phyloP scores from a whole-genome alignment of 768 basidiomycete species.

The Boletus rubescentipes region DNA sequence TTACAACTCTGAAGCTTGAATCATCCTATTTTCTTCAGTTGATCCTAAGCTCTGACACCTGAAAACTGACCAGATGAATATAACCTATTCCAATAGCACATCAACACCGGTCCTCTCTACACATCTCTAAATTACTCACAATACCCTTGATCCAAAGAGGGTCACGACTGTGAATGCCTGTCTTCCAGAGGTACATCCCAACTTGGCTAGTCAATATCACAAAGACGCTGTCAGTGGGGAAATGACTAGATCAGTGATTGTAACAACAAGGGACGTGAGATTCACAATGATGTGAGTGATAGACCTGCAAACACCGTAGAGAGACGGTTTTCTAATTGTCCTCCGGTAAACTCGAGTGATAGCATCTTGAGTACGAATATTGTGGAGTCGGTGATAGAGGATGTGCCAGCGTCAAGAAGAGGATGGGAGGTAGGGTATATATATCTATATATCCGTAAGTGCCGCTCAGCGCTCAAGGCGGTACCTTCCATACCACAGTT shows the following conservation, averaged over 20 bases:
- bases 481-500: background rate
- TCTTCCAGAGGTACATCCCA: conserved; percentile 22
- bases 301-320: conserved; percentile 10
- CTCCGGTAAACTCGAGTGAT: background rate
- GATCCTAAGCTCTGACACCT: background rate
- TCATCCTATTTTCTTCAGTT: conserved; percentile 13
- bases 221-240: conserved; percentile 17
- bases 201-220: conserved; percentile 24
- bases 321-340: background rate
- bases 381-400: background rate
- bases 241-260: background rate
- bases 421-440: conserved; percentile 1
- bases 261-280: background rate
- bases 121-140: conserved; percentile 7
- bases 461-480: background rate
- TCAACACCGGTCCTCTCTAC: background rate
- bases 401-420: background rate
- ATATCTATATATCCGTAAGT: background rate
- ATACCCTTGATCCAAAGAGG: conserved; percentile 21
- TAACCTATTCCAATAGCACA: conserved; percentile 9
- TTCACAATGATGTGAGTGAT: conserved; percentile 15
- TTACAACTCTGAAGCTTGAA: conserved; percentile 20
- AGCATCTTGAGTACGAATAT: background rate
- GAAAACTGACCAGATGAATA: conserved; percentile 22
- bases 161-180: conserved; percentile 14